Percentiles rank a stretch among this genome's conserved stretches.
Conservation (phyloP, 768 basidiomycete species). For the Cystobasidium onofrii region DNA sequence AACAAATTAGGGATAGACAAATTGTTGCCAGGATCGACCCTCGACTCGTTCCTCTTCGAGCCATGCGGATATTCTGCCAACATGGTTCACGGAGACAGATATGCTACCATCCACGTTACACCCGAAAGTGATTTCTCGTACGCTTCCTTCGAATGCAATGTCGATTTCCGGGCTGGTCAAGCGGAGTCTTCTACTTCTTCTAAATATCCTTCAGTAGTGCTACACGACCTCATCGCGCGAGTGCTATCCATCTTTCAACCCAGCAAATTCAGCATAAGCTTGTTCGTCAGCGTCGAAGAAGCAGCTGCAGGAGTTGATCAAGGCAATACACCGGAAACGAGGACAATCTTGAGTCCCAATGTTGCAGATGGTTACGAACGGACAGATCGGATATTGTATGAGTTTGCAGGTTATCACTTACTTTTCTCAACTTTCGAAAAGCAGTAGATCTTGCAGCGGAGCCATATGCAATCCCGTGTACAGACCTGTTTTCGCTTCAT, state of each 20-base stretch:
- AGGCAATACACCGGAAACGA: conserved; percentile 37
- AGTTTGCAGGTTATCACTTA: conserved; percentile 58
- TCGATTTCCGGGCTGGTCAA: conserved; percentile 51
- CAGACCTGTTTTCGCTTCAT: no score
- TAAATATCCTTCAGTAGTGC: conserved; percentile 49
- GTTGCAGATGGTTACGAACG: conserved; percentile 55
- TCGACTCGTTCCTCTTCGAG: conserved; percentile 86
- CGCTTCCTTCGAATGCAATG: conserved; percentile 96
- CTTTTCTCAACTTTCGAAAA: conserved; percentile 32
- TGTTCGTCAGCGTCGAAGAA: conserved; percentile 61
- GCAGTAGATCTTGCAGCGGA: not conserved
- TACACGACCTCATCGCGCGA: conserved; percentile 70
- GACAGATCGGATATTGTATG: conserved; percentile 97
- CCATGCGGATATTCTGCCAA: conserved; percentile 97
- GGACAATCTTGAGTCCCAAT: conserved; percentile 46
- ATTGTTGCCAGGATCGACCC: conserved; percentile 67
- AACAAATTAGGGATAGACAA: conserved; percentile 65
- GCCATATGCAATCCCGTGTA: no score
- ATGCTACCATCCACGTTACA: conserved; percentile 97
- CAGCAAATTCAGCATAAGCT: conserved; percentile 68
- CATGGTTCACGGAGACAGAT: conserved; percentile 70
- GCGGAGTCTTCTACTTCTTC: conserved; percentile 44
- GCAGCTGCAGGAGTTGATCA: conserved; percentile 47
- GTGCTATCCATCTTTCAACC: conserved; percentile 92
- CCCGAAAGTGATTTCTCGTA: conserved; percentile 98